phyloP scores from a whole-genome alignment of 768 basidiomycete genomes.

The Serendipita sp. region DNA sequence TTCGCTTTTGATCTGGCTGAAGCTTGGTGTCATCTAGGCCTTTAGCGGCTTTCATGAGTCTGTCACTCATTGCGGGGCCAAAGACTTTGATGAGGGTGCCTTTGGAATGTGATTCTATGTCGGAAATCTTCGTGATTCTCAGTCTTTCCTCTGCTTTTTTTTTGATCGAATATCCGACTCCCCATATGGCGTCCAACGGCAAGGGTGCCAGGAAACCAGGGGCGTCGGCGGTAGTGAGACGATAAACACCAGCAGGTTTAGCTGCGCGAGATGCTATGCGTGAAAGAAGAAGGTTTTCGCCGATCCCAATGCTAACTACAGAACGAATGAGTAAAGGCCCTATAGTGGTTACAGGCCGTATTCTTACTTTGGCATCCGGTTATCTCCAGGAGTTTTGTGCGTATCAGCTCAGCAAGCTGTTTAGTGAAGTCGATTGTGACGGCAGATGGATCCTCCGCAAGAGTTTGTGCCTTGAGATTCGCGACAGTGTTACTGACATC shows the following conservation, averaged over 20 bases:
- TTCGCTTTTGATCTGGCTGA: constrained; percentile 71
- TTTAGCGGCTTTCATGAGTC: constrained; percentile 62
- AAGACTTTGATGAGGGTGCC: constrained; percentile 49
- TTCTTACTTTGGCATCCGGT: constrained; percentile 69
- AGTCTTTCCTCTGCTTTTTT: constrained; percentile 72
- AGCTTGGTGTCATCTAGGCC: constrained; percentile 71
- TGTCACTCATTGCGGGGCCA: constrained; percentile 72
- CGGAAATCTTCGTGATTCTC: constrained; percentile 51
- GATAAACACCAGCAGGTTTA: constrained; percentile 79
- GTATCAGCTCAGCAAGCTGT: constrained; percentile 65
- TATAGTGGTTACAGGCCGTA: constrained; percentile 8
- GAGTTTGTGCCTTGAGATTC: constrained; percentile 17
- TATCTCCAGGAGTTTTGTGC: constrained; percentile 54
- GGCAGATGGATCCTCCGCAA: constrained; percentile 13
- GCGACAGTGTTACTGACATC: constrained; percentile 56
- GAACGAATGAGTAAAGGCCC: neutral
- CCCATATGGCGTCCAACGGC: constrained; percentile 67
- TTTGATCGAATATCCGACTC: constrained; percentile 62
- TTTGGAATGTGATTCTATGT: constrained; percentile 48
- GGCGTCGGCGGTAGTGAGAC: constrained; percentile 42
- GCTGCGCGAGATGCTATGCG: constrained; percentile 81
- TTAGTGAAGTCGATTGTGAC: constrained; percentile 40
- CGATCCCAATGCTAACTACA: constrained; percentile 79
- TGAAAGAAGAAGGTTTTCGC: constrained; percentile 82
- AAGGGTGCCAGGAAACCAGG: constrained; percentile 44